A percentile compares a stretch with the other conserved stretches of the same genome.
Evolutionary conservation across 169 alveolate genomes (phyloP).

Genomic region (Cryptosporidium ryanae): DNA sequence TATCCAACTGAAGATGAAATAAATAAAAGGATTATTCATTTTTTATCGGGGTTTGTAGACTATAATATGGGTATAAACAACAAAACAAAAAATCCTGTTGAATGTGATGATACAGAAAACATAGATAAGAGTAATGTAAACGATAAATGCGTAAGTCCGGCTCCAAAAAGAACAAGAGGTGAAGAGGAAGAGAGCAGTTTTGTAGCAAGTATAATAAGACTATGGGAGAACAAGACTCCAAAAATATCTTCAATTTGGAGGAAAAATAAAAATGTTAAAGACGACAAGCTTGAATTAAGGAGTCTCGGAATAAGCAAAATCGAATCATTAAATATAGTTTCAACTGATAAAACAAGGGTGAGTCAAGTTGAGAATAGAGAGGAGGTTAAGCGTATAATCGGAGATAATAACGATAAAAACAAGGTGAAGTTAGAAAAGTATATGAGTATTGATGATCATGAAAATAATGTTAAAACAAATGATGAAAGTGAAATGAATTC

Average conservation of each 20-base stretch:
- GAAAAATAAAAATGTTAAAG: constrained; percentile 15
- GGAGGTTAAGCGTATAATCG: neutral
- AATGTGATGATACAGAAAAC: neutral
- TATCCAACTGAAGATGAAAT: constrained; percentile 40
- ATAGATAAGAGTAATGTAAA: neutral
- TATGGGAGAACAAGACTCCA: constrained; percentile 71
- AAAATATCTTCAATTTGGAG: constrained; percentile 51
- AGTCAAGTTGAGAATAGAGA: neutral
- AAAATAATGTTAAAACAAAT: neutral
- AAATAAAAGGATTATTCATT: neutral
- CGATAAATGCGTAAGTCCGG: constrained; percentile 21
- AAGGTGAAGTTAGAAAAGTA: neutral
- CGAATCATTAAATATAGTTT: constrained; percentile 8
- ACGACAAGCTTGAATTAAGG: neutral
- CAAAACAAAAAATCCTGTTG: neutral
- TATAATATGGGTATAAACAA: neutral
- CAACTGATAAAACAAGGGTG: neutral
- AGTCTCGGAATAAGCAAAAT: neutral
- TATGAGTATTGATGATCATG: neutral
- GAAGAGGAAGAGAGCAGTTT: constrained; percentile 45
- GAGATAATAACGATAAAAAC: neutral
- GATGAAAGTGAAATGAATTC: constrained; percentile 5
- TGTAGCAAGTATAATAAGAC: constrained; percentile 66
- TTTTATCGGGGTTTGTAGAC: constrained; percentile 10
- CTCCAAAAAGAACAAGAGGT: constrained; percentile 26